Evolutionary conservation across 169 alveolate species (phyloP).

Genomic region (Plasmodium coatneyi): DNA sequence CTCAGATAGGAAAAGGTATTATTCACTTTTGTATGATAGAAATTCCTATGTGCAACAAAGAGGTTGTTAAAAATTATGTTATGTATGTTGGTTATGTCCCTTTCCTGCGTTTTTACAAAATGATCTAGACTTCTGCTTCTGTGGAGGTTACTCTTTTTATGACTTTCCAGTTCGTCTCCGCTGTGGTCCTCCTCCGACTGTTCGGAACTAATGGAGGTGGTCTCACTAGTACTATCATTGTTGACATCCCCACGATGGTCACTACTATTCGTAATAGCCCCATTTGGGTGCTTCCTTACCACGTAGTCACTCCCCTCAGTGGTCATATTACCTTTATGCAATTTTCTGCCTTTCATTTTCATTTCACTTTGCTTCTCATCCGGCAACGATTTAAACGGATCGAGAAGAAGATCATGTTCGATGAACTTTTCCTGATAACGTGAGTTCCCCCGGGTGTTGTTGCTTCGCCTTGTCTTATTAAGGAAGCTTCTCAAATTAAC

Average conservation of each 20-base stretch:
- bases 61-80: constrained; percentile 60
- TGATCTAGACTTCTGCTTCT: constrained; percentile 22
- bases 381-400: constrained; percentile 33
- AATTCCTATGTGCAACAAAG: constrained; percentile 45
- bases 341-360: neutral
- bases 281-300: neutral
- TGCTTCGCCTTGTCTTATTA: constrained; percentile 17
- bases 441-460: neutral
- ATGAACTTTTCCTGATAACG: constrained; percentile 49
- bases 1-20: constrained; percentile 38
- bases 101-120: constrained; percentile 19
- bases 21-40: constrained; percentile 62
- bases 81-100: constrained; percentile 34
- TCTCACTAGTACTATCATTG: neutral
- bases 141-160: neutral
- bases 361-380: constrained; percentile 2
- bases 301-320: neutral
- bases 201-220: neutral
- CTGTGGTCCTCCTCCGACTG: constrained; percentile 7
- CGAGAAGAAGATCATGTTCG: constrained; percentile 43
- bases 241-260: neutral
- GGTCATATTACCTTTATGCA: neutral
- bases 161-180: neutral
- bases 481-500: constrained; percentile 28
- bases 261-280: neutral